Conservation (phyloP, 768 basidiomycete species). For the Infundibulicybe gibba region DNA sequence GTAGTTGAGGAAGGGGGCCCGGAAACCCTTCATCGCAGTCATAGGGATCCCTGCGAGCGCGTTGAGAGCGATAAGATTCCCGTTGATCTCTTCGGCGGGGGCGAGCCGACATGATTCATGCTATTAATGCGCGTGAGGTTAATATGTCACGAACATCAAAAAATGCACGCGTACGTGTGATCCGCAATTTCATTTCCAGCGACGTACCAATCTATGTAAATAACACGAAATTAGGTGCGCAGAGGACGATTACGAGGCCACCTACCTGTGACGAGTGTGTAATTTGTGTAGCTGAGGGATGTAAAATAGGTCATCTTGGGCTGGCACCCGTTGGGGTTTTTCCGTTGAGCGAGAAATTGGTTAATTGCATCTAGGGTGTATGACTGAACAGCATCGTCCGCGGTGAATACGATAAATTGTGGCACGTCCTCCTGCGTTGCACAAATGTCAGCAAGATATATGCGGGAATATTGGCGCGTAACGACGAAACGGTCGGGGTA, state of each 20-base stretch:
- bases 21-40: constrained; percentile 62
- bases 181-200: constrained; percentile 86
- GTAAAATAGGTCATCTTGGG: constrained; percentile 77
- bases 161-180: constrained; percentile 50
- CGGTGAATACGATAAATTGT: constrained; percentile 70
- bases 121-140: constrained; percentile 23
- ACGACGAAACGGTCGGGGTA: neutral
- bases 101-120: constrained; percentile 75
- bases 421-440: constrained; percentile 49
- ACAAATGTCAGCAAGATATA: constrained; percentile 2
- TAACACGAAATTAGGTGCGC: neutral
- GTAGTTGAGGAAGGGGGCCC: constrained; percentile 76
- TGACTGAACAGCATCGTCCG: constrained; percentile 73
- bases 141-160: neutral
- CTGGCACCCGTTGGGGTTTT: constrained; percentile 74
- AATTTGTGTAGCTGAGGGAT: constrained; percentile 72
- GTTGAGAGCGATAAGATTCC: constrained; percentile 77
- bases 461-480: neutral
- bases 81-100: constrained; percentile 67
- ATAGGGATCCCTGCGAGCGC: constrained; percentile 76
- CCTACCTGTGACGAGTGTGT: constrained; percentile 61
- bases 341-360: constrained; percentile 69
- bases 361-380: constrained; percentile 75
- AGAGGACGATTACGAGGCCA: neutral
- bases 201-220: constrained; percentile 72